Evolutionary conservation across 78 protist species (phyloP).

Genomic region (Chrysochromulina tobinii): DNA sequence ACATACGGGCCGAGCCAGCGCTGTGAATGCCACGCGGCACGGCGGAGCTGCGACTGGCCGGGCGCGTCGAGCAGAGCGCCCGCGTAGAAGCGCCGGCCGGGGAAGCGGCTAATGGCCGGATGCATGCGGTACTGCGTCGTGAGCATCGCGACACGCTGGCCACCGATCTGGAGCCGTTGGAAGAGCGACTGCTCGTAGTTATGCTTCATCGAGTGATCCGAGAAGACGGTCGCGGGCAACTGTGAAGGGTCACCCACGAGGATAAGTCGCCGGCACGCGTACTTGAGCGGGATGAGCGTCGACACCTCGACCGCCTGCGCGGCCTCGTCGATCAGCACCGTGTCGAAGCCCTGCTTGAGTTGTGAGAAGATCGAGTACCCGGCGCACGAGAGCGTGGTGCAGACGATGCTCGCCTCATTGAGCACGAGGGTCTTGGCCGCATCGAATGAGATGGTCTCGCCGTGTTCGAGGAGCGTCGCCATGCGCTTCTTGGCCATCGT

Average conservation of each 20-base stretch:
- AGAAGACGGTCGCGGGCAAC: slow-evolving; percentile 45
- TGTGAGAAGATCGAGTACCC: not conserved
- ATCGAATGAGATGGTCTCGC: not conserved
- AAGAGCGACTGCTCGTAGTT: slow-evolving; percentile 24
- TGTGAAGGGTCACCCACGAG: slow-evolving; percentile 48
- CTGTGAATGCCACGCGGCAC: not conserved
- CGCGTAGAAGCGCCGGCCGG: slow-evolving; percentile 41
- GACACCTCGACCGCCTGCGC: slow-evolving; percentile 30
- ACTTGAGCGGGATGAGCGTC: slow-evolving; percentile 37
- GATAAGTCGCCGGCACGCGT: not conserved
- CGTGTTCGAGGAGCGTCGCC: not conserved
- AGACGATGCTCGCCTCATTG: not conserved
- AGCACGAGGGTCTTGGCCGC: not conserved
- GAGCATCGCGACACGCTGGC: not conserved
- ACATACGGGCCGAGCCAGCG: not conserved
- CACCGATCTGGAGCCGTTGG: slow-evolving; percentile 40
- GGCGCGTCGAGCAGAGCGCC: not conserved
- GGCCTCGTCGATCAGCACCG: slow-evolving; percentile 25
- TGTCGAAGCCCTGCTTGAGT: slow-evolving; percentile 1
- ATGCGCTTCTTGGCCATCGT: not conserved
- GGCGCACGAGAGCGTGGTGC: slow-evolving; percentile 26
- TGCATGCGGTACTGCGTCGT: slow-evolving; percentile 62
- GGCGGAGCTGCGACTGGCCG: not conserved
- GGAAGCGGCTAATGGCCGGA: slow-evolving; percentile 40
- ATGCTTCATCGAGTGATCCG: not conserved